A percentile compares a stretch with the other conserved stretches of the same genome.
phyloP scores from a whole-genome alignment of 352 stramenopile species.

The Phytophthora tubulina region DNA sequence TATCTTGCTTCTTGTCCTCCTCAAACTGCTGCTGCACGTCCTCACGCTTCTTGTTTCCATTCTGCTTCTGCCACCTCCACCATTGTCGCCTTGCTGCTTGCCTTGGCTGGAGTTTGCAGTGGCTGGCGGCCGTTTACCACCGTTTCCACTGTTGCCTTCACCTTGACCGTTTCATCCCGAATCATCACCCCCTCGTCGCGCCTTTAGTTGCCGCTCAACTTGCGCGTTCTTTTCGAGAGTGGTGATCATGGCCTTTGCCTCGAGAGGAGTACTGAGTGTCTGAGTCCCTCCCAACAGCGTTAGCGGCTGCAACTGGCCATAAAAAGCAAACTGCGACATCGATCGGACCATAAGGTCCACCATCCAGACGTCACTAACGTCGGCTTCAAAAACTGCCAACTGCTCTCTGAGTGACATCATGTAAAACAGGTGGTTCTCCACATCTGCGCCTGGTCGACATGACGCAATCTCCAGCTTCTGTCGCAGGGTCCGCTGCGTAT shows the following conservation, averaged over 20 bases:
- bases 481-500: constrained; percentile 1
- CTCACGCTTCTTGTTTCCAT: no score
- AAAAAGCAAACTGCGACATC: background rate
- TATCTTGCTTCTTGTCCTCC: no score
- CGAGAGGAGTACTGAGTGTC: background rate
- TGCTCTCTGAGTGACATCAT: constrained; percentile 5
- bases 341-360: background rate
- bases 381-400: background rate
- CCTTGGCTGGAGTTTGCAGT: background rate
- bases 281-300: background rate
- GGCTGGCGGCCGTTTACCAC: background rate
- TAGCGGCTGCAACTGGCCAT: background rate
- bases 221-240: background rate
- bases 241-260: no score
- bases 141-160: background rate
- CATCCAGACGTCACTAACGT: no score
- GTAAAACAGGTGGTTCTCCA: constrained; percentile 14
- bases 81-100: no score
- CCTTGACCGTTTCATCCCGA: background rate
- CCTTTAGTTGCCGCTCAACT: background rate
- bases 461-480: constrained; percentile 15
- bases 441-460: constrained; percentile 6
- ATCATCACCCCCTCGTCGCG: background rate
- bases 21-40: no score
- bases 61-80: no score